Conservation (phyloP, 176 grass and related monocot species). For the Carex parvula region DNA sequence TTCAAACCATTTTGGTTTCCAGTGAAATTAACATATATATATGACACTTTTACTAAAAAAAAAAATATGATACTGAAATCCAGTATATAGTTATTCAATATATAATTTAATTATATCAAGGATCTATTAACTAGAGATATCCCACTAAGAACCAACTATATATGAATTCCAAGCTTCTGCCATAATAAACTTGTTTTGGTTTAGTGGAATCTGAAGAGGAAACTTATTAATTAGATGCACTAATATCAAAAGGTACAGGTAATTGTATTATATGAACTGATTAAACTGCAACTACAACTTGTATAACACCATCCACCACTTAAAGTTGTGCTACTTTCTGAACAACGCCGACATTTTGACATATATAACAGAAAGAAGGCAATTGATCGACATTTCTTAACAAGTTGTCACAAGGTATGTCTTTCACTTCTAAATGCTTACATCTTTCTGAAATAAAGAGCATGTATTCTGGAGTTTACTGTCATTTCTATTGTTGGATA, state of each 20-base stretch:
- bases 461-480: neutral
- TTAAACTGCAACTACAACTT: neutral
- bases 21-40: neutral
- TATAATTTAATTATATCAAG: neutral
- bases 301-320: neutral
- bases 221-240: neutral
- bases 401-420: neutral
- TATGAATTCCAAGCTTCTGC: neutral
- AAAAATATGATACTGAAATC: neutral
- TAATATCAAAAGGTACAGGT: neutral
- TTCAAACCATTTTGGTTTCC: neutral
- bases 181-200: neutral
- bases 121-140: neutral
- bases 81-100: neutral
- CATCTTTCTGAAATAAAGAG: neutral
- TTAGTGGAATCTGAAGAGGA: constrained; percentile 1
- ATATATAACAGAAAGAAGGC: neutral
- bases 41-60: no score
- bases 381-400: neutral
- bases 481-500: neutral
- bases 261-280: neutral
- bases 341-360: neutral
- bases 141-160: neutral
- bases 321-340: neutral
- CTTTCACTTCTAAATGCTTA: neutral